Conservation (phyloP, 441 rosid species). For the Adansonia grandidieri region DNA sequence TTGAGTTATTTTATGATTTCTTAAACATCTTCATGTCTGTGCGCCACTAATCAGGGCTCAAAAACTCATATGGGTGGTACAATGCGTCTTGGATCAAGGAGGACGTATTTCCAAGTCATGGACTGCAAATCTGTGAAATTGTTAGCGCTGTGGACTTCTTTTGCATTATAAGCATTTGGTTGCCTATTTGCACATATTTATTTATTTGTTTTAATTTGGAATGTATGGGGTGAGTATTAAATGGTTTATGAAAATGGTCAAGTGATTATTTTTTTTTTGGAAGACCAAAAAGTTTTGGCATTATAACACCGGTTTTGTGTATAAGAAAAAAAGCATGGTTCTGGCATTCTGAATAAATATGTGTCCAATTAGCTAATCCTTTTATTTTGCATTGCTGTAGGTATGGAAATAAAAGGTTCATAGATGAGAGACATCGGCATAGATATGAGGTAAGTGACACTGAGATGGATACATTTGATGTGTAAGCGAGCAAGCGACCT, state of each 20-base stretch:
- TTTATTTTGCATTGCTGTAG: constrained; percentile 28
- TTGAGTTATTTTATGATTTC: background rate
- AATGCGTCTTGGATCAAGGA: constrained; percentile 74
- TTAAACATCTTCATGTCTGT: constrained; percentile 17
- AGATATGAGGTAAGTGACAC: constrained; percentile 61
- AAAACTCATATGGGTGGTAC: constrained; percentile 76
- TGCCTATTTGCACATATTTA: background rate
- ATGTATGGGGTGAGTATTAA: background rate
- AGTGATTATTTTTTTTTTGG: background rate
- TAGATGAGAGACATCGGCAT: constrained; percentile 72
- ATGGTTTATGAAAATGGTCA: background rate
- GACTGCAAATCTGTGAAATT: constrained; percentile 63
- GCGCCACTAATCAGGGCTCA: constrained; percentile 50
- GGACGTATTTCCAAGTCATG: constrained; percentile 49
- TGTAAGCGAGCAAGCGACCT: background rate
- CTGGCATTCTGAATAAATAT: background rate
- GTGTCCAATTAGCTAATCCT: constrained; percentile 14
- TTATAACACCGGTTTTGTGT: background rate
- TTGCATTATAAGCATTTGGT: background rate
- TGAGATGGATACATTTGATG: constrained; percentile 8
- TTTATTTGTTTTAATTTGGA: background rate
- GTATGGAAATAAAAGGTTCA: constrained; percentile 52
- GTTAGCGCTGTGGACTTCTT: constrained; percentile 40
- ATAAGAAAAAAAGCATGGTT: background rate
- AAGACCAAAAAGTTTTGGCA: background rate